Evolutionary conservation across 805 yeast genomes (phyloP), one percentile per base, ranked within the genome.

Genomic region (Debaryomyces tyrocola): DNA sequence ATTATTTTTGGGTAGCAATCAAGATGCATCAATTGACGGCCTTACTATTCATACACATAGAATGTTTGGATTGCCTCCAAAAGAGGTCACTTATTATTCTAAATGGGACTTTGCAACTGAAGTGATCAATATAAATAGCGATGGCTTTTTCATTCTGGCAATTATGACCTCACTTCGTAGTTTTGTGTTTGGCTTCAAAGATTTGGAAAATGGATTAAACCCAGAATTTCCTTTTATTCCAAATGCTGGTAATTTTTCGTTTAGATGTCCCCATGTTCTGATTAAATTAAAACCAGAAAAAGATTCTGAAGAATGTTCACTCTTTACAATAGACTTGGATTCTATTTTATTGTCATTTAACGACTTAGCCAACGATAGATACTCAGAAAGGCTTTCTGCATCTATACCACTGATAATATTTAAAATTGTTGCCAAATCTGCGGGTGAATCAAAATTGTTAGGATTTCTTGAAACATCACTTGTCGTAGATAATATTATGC

Each of bases 51-150:
- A 88, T 63, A 95, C 96, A 0, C 96, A 92, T 63, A 75, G 98
- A 57, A 83, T 91, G 84, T 90, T 90, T 70, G 99, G 99, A 0
- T 61, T 90, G 2, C 96, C 96, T 0, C 97, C 97, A 0, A 70
- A 75, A 6, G 96, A 89, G 59, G 90, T 92, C 0, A 89, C 97
- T 0, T 94, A 88, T 60, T 82, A 80, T 52, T 90, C 97, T 57
- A 84, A 87, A 49, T 94, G 99, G 99, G 91, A 86, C 48, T 81
- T 94, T 54, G 80, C 78, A 21, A 59, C 85, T 1, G 96, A 91
- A 8, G 71, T 69, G 4, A 66, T 90, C 4, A 46, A 55, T 1
- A 64, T 88, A 10, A 75, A 81, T 46, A 78, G 87, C 1, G 66
- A 74, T 8, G 70, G 83, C 0, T 47, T 55, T 4, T 75, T 81